Evolutionary conservation across 129 eudicot genomes (phyloP).

Genomic region (Lactuca saligna): DNA sequence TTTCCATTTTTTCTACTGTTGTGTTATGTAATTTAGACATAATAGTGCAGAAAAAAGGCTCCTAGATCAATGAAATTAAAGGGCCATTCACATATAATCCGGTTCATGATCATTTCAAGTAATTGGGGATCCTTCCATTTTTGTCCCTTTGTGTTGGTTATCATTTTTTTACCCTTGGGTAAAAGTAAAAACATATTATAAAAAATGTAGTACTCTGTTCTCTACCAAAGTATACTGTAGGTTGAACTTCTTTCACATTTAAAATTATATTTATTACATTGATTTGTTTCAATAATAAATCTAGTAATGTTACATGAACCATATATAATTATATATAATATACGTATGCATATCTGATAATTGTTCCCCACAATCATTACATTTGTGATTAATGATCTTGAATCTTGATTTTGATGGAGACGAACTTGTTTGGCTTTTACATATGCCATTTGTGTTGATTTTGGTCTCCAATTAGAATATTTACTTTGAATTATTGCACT

Average conservation of each 20-base stretch:
- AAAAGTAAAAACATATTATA: not conserved
- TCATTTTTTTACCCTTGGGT: slow-evolving; percentile 10
- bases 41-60: slow-evolving; percentile 18
- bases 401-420: not conserved
- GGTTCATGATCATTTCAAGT: not conserved
- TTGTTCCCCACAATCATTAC: not conserved
- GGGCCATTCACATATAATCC: slow-evolving; percentile 17
- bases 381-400: slow-evolving; percentile 3
- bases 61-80: slow-evolving; percentile 18
- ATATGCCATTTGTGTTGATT: slow-evolving; percentile 7
- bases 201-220: too few relatives aligned
- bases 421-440: not conserved
- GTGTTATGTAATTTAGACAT: slow-evolving; percentile 13
- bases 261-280: not conserved
- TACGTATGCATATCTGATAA: not conserved
- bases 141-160: slow-evolving; percentile 7
- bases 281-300: not conserved
- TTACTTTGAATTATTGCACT: slow-evolving; percentile 9
- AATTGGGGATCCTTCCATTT: not conserved
- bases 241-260: too few relatives aligned
- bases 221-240: too few relatives aligned
- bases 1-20: not conserved
- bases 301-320: not conserved
- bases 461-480: not conserved
- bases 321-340: too few relatives aligned